phyloP scores from a whole-genome alignment of 805 yeast genomes.

The Ogataea paraovalis region DNA sequence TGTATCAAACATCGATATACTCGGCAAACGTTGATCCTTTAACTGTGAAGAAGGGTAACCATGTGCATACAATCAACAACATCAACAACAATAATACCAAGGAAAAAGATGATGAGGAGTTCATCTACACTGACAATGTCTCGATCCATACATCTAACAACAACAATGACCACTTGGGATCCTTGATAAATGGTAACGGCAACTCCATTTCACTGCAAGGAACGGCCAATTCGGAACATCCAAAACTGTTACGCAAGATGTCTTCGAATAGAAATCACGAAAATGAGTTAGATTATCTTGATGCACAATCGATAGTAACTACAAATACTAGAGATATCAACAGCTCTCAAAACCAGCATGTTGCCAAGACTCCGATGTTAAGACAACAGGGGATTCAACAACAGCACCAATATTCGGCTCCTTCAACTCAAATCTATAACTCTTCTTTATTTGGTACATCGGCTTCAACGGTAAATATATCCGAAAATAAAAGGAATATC shows the following conservation, averaged over 20 bases:
- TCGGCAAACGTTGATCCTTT: constrained; percentile 16
- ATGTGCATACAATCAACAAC: background rate
- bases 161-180: background rate
- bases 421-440: constrained; percentile 2
- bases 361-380: constrained; percentile 1
- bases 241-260: constrained; percentile 11
- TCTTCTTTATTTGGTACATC: background rate
- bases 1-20: constrained; percentile 24
- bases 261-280: constrained; percentile 11
- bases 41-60: constrained; percentile 1
- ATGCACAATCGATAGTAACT: constrained; percentile 13
- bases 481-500: constrained; percentile 11
- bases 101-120: constrained; percentile 24
- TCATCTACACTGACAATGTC: constrained; percentile 23
- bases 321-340: constrained; percentile 4
- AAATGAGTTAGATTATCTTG: constrained; percentile 19
- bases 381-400: constrained; percentile 5
- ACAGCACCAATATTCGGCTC: constrained; percentile 1
- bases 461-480: background rate
- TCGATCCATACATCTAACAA: constrained; percentile 9
- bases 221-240: constrained; percentile 2
- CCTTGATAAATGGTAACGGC: background rate
- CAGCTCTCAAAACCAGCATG: constrained; percentile 3
- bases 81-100: background rate
- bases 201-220: background rate